phyloP scores from a whole-genome alignment of 345 rosid genomes.

The Arabis hirsuta region DNA sequence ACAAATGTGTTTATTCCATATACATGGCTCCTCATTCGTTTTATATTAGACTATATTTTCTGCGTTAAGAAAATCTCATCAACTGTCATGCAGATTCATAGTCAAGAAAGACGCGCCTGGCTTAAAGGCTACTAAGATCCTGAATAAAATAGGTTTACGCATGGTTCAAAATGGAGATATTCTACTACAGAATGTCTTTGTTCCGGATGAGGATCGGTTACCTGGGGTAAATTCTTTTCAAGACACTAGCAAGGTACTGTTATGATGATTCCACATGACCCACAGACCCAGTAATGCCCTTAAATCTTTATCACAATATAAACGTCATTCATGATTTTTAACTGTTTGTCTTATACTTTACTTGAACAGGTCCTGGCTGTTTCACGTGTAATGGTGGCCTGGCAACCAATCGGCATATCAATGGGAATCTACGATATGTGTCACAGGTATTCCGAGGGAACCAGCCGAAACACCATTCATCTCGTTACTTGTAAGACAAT shows the following conservation, averaged over 20 bases:
- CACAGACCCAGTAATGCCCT: conserved; percentile 14
- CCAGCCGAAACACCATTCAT: conserved; percentile 4
- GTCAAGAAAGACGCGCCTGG: conserved; percentile 96
- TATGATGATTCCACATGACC: conserved; percentile 1
- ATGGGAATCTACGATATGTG: conserved; percentile 99
- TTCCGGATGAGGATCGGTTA: conserved; percentile 84
- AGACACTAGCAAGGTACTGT: conserved; percentile 83
- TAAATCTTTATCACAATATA: not conserved
- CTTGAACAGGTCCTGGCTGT: conserved; percentile 78
- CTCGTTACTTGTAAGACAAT: not conserved
- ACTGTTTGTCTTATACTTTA: conserved; percentile 11
- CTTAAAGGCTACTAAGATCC: conserved; percentile 77
- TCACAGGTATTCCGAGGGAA: conserved; percentile 59
- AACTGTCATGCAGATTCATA: conserved; percentile 63
- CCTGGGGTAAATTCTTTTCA: conserved; percentile 90
- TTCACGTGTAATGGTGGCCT: conserved; percentile 91
- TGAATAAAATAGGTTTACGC: conserved; percentile 89
- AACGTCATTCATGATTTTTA: not conserved
- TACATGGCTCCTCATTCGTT: conserved; percentile 7
- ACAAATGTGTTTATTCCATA: conserved; percentile 1
- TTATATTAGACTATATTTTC: conserved; percentile 13
- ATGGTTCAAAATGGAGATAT: conserved; percentile 99
- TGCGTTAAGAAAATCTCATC: conserved; percentile 8
- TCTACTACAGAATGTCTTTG: conserved; percentile 71
- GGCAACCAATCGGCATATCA: conserved; percentile 95